These are phyloP conservation scores for Apiospora rasikravindrae DNA, from an alignment of 2,329 filamentous ascomycete species.

Conservation along the genomic window DNA sequence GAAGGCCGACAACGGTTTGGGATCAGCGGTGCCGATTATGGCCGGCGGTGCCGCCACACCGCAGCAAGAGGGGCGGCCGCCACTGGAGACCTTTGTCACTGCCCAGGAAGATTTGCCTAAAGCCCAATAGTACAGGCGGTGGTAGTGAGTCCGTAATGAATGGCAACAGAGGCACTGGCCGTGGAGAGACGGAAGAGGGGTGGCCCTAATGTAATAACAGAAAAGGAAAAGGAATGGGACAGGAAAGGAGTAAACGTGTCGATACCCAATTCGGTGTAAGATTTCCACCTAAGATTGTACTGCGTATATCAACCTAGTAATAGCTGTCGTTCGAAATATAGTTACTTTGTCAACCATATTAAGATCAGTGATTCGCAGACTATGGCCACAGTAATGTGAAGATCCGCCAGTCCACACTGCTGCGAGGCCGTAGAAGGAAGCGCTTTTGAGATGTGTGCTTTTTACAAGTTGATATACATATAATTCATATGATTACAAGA, in stretches of 20 bases:
- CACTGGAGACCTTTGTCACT: conserved; percentile 61
- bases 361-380: neutral
- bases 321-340: conserved; percentile 17
- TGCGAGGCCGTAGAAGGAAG: neutral
- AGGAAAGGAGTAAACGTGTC: conserved; percentile 13
- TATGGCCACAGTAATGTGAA: neutral
- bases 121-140: conserved; percentile 28
- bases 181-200: neutral
- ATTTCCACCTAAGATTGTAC: conserved; percentile 15
- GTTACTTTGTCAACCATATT: neutral
- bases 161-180: neutral
- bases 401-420: neutral
- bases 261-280: conserved; percentile 4
- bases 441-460: neutral
- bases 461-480: conserved; percentile 11
- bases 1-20: conserved; percentile 19
- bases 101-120: conserved; percentile 51
- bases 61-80: conserved; percentile 29
- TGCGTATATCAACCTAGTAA: conserved; percentile 9
- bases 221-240: neutral
- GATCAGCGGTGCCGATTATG: conserved; percentile 23
- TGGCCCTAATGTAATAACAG: neutral
- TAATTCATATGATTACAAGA: conserved; percentile 3
- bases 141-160: neutral
- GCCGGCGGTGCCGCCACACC: conserved; percentile 20